These are phyloP conservation scores for Macadamia tetraphylla DNA, from an alignment of 164 flowering plant species.

Conservation along the genomic window DNA sequence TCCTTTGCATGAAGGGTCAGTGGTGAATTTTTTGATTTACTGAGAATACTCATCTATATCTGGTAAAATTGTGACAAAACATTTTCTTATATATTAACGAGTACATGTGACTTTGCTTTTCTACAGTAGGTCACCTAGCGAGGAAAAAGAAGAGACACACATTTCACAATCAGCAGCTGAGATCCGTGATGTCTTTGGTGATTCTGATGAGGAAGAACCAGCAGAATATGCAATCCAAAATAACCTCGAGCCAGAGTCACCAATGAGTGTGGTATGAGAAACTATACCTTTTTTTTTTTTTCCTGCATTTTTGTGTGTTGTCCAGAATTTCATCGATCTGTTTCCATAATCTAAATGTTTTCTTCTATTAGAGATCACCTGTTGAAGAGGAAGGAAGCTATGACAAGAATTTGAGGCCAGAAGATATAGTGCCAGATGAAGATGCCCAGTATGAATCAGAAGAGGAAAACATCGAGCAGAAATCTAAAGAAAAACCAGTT, in stretches of 20 bases:
- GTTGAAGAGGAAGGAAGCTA: constrained; percentile 77
- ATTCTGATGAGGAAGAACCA: constrained; percentile 89
- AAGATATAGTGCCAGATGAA: constrained; percentile 86
- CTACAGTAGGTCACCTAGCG: constrained; percentile 41
- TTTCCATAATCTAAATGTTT: background rate
- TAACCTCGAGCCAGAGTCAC: constrained; percentile 53
- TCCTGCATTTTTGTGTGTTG: background rate
- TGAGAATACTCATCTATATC: background rate
- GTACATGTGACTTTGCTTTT: constrained; percentile 1
- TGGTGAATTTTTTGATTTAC: background rate
- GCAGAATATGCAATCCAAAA: constrained; percentile 57
- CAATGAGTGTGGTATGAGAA: constrained; percentile 34
- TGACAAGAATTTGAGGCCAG: constrained; percentile 65
- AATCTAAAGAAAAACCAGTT: constrained; percentile 74
- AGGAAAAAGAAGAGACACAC: constrained; percentile 51
- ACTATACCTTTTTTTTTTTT: background rate
- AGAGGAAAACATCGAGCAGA: constrained; percentile 68
- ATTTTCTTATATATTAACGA: constrained; percentile 7
- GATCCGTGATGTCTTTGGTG: constrained; percentile 95
- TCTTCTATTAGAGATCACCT: constrained; percentile 50
- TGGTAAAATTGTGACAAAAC: background rate
- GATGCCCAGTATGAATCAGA: constrained; percentile 79
- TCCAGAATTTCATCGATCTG: background rate
- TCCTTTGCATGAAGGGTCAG: too few relatives aligned
- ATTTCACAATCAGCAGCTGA: constrained; percentile 61